These are phyloP conservation scores for Myriosclerotinia curreyana DNA, from an alignment of 2,329 filamentous ascomycete genomes.

Conservation along the genomic window DNA sequence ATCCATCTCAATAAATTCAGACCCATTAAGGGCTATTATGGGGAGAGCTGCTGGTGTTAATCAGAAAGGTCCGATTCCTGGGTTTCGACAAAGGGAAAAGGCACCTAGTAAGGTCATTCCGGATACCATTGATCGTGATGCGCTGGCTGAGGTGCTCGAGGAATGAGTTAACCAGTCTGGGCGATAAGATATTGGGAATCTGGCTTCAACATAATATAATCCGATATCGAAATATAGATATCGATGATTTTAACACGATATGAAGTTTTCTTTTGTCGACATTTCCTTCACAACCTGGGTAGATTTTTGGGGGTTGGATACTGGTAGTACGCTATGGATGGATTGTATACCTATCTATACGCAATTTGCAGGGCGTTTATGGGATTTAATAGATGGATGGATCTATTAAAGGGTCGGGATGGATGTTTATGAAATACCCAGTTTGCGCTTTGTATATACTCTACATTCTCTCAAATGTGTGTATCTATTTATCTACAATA, in stretches of 20 bases:
- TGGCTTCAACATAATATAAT: not conserved
- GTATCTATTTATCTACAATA: not conserved
- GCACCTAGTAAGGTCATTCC: constrained; percentile 37
- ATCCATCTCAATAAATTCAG: constrained; percentile 29
- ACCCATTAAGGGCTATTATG: constrained; percentile 45
- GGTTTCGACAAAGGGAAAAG: constrained; percentile 53
- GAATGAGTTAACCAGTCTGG: not conserved
- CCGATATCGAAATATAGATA: not conserved
- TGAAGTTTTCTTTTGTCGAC: not conserved
- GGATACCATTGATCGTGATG: constrained; percentile 35
- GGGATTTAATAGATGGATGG: not conserved
- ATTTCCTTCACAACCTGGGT: not conserved
- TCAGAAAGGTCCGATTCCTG: constrained; percentile 70
- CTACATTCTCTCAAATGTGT: not conserved
- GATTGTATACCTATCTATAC: not conserved
- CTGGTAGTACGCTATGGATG: too few relatives aligned
- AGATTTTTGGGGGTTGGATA: not conserved
- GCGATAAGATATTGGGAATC: too few relatives aligned
- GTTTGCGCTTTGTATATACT: not conserved
- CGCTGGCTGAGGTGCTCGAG: constrained; percentile 35
- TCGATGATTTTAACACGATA: not conserved
- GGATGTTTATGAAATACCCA: constrained; percentile 10
- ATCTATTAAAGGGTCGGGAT: not conserved
- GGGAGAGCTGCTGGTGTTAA: constrained; percentile 70
- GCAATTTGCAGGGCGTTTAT: constrained; percentile 2